Conservation (phyloP, 116 monocot genomes). For the Dioscorea cayenensis region DNA sequence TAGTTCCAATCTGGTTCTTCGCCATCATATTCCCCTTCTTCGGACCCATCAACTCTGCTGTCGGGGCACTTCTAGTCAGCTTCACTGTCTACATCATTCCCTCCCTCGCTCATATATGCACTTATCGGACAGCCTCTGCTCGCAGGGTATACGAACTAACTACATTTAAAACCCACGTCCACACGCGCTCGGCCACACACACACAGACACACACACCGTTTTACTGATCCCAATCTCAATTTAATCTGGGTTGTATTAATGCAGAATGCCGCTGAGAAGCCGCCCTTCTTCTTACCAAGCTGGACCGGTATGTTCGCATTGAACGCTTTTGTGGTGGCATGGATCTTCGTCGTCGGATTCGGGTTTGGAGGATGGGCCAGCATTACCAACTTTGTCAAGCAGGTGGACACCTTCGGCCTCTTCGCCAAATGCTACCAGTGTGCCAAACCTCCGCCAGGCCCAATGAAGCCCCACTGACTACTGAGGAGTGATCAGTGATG, state of each 20-base stretch:
- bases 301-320: slow-evolving; percentile 46
- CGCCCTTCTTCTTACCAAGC: slow-evolving; percentile 52
- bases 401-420: slow-evolving; percentile 56
- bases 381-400: slow-evolving; percentile 51
- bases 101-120: slow-evolving; percentile 63
- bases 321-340: slow-evolving; percentile 48
- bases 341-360: slow-evolving; percentile 65
- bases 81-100: slow-evolving; percentile 88
- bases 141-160: slow-evolving; percentile 23
- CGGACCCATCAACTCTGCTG: slow-evolving; percentile 69
- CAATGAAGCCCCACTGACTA: neutral
- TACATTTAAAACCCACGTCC: no score
- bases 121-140: slow-evolving; percentile 55
- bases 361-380: slow-evolving; percentile 73
- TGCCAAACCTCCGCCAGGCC: slow-evolving; percentile 15
- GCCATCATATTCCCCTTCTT: slow-evolving; percentile 79
- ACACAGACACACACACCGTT: no score
- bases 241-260: neutral
- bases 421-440: slow-evolving; percentile 83
- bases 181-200: no score
- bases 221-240: no score
- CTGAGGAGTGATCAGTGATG: neutral
- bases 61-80: slow-evolving; percentile 64
- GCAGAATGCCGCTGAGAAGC: slow-evolving; percentile 57
- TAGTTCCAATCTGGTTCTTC: slow-evolving; percentile 67